A percentile compares a stretch with the other conserved stretches of the same genome.
These are phyloP conservation scores for Saccharum hybrid DNA, from an alignment of 202 grass and related monocot species.

Conservation along the genomic window DNA sequence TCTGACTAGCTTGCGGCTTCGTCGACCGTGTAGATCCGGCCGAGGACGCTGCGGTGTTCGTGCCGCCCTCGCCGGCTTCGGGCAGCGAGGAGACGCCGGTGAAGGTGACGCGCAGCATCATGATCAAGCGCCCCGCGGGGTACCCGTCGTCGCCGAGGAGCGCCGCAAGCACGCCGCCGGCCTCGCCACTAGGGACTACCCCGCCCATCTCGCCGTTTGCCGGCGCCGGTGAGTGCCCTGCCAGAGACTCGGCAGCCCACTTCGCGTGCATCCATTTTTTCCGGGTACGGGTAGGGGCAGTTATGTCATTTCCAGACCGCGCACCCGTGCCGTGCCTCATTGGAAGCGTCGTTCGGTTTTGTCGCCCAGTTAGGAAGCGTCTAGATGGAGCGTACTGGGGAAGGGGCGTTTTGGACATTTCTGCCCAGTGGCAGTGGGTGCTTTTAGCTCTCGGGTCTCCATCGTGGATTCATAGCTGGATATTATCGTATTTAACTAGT, in stretches of 20 bases:
- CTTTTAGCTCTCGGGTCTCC: slow-evolving; percentile 35
- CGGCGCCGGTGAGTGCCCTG: slow-evolving; percentile 49
- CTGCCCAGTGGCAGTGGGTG: background rate
- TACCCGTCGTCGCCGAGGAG: slow-evolving; percentile 71
- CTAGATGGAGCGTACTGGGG: slow-evolving; percentile 42
- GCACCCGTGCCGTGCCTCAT: background rate
- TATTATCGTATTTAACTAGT: slow-evolving; percentile 31
- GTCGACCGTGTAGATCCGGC: slow-evolving; percentile 46
- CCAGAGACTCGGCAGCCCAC: no score
- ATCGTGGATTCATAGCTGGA: slow-evolving; percentile 44
- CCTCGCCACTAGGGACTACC: slow-evolving; percentile 62
- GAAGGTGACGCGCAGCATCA: slow-evolving; percentile 90
- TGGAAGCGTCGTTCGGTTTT: slow-evolving; percentile 40
- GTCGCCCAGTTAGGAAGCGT: slow-evolving; percentile 50
- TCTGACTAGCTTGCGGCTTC: slow-evolving; percentile 10
- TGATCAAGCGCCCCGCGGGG: slow-evolving; percentile 85
- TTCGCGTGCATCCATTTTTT: background rate
- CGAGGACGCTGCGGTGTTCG: slow-evolving; percentile 37
- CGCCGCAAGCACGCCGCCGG: slow-evolving; percentile 67
- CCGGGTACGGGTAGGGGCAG: slow-evolving; percentile 2
- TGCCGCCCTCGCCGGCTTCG: slow-evolving; percentile 49
- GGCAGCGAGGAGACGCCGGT: slow-evolving; percentile 52
- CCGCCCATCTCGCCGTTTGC: slow-evolving; percentile 82
- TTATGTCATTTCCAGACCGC: slow-evolving; percentile 8
- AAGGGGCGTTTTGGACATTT: slow-evolving; percentile 45